These are phyloP conservation scores for Cladosporium oxysporum DNA, from an alignment of 2,329 filamentous ascomycete genomes.

Conservation along the genomic window DNA sequence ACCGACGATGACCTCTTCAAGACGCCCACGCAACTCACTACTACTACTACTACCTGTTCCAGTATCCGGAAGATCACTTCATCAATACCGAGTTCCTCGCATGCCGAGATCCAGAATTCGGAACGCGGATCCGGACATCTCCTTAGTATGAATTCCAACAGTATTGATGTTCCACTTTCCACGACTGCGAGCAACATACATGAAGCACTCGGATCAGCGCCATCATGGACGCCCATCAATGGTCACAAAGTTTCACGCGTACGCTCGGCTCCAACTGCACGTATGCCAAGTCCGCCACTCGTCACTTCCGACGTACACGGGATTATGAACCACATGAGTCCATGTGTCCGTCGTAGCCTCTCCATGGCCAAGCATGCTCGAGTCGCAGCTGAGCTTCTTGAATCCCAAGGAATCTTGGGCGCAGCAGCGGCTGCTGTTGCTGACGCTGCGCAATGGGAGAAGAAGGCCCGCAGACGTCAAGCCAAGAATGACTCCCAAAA, in stretches of 20 bases:
- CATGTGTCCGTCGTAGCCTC: background rate
- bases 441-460: background rate
- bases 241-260: background rate
- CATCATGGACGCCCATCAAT: background rate
- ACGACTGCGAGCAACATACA: background rate
- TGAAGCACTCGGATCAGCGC: background rate
- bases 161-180: background rate
- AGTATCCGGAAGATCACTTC: too few species aligned
- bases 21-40: background rate
- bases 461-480: slow-evolving; percentile 7
- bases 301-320: background rate
- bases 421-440: background rate
- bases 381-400: background rate
- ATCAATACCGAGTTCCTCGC: background rate
- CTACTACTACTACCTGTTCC: too few species aligned
- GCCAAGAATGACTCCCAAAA: background rate
- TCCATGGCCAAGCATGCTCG: background rate
- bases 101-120: background rate
- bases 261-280: background rate
- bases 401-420: background rate
- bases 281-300: background rate
- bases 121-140: background rate
- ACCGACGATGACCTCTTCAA: background rate
- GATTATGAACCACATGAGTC: background rate
- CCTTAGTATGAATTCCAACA: background rate